These are phyloP conservation scores for Candida orba DNA, from an alignment of 805 yeast genomes.

Conservation along the genomic window DNA sequence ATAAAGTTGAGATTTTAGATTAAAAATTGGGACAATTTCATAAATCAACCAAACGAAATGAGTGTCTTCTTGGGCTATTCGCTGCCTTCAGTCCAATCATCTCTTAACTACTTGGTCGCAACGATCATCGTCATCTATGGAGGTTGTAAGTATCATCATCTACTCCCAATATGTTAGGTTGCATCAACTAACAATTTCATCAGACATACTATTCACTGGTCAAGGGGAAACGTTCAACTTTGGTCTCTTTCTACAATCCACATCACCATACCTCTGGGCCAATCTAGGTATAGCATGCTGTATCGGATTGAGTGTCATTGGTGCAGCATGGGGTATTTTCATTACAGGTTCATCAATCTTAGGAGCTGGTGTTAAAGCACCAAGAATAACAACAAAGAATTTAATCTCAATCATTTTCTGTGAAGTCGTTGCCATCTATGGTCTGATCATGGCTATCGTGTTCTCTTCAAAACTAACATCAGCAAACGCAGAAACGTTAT, in stretches of 20 bases:
- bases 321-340: slow-evolving; percentile 99
- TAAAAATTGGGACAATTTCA: too few relatives aligned
- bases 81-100: slow-evolving; percentile 15
- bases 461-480: slow-evolving; percentile 84
- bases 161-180: too few relatives aligned
- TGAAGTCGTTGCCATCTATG: slow-evolving; percentile 98
- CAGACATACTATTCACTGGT: slow-evolving; percentile 65
- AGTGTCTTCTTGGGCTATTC: slow-evolving; percentile 11
- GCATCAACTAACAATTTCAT: neutral
- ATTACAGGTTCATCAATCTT: slow-evolving; percentile 89
- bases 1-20: neutral
- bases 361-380: slow-evolving; percentile 98
- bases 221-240: slow-evolving; percentile 88
- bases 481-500: slow-evolving; percentile 50
- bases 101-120: slow-evolving; percentile 14
- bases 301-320: slow-evolving; percentile 90
- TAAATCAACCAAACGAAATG: slow-evolving; percentile 4
- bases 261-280: slow-evolving; percentile 98
- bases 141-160: slow-evolving; percentile 18
- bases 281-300: slow-evolving; percentile 81
- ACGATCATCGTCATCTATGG: slow-evolving; percentile 17
- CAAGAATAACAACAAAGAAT: slow-evolving; percentile 95
- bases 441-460: slow-evolving; percentile 95
- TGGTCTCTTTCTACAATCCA: slow-evolving; percentile 75
- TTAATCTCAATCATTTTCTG: slow-evolving; percentile 95